Conservation (phyloP, 2,329 filamentous ascomycete species). For the Beauveria sp. region DNA sequence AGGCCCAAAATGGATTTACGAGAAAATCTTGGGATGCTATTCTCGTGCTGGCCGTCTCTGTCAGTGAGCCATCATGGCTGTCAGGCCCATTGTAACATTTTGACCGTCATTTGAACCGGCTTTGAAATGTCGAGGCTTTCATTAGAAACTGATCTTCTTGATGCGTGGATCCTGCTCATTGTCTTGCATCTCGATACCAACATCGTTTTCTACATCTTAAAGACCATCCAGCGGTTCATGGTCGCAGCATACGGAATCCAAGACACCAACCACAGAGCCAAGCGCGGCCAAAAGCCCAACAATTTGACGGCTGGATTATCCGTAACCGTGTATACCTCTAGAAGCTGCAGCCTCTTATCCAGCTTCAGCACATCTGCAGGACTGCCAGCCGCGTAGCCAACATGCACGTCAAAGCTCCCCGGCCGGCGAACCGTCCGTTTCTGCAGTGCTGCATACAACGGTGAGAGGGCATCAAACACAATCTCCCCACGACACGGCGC, state of each 20-base stretch:
- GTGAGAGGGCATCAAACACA: constrained; percentile 17
- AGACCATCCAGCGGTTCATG: not conserved
- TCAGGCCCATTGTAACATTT: not conserved
- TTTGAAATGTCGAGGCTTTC: too few species aligned
- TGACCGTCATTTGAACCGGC: not conserved
- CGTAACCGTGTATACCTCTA: not conserved
- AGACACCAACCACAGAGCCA: not conserved
- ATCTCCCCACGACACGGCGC: constrained; percentile 17
- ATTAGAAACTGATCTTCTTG: too few species aligned
- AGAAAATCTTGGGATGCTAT: too few species aligned
- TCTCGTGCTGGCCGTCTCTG: not conserved
- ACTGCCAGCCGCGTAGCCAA: not conserved
- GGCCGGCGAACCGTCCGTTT: not conserved
- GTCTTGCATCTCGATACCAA: not conserved
- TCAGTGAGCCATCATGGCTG: not conserved
- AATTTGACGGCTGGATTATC: not conserved
- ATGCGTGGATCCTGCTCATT: not conserved
- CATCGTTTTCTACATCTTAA: not conserved
- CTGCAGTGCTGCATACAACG: not conserved
- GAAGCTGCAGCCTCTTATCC: not conserved
- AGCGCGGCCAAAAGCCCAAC: not conserved
- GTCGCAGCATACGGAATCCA: not conserved
- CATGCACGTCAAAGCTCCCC: not conserved
- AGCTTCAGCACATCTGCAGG: not conserved
- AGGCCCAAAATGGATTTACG: too few species aligned